Evolutionary conservation across 805 yeast species (phyloP).

Genomic region (Ogataea wickerhamii): DNA sequence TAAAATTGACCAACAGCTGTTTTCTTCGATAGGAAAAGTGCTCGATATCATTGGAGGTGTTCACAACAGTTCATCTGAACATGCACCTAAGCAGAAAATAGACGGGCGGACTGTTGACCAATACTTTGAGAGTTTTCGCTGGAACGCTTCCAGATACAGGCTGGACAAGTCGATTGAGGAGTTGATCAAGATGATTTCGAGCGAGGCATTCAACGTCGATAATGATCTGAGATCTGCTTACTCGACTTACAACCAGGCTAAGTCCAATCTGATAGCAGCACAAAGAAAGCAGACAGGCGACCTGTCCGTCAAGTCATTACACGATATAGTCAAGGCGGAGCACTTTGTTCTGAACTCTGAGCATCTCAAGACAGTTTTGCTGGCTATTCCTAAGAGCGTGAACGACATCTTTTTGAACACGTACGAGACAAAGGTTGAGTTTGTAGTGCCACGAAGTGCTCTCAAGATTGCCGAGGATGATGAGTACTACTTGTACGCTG

Average conservation of each 20-base stretch:
- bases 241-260: slow-evolving; percentile 74
- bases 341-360: slow-evolving; percentile 86
- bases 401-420: slow-evolving; percentile 56
- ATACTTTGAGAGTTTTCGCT: slow-evolving; percentile 70
- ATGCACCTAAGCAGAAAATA: slow-evolving; percentile 24
- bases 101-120: slow-evolving; percentile 50
- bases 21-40: slow-evolving; percentile 64
- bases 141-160: slow-evolving; percentile 87
- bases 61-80: slow-evolving; percentile 29
- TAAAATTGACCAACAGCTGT: slow-evolving; percentile 78
- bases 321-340: slow-evolving; percentile 77
- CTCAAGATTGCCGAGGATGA: slow-evolving; percentile 62
- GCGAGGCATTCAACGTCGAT: slow-evolving; percentile 81
- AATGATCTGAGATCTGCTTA: slow-evolving; percentile 77
- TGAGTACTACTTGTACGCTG: slow-evolving; percentile 70
- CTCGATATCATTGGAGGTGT: slow-evolving; percentile 65
- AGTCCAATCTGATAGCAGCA: slow-evolving; percentile 77
- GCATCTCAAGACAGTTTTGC: slow-evolving; percentile 76
- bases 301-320: slow-evolving; percentile 83
- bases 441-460: slow-evolving; percentile 93
- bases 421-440: slow-evolving; percentile 73
- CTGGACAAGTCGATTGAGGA: slow-evolving; percentile 79
- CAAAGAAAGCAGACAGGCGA: slow-evolving; percentile 94
- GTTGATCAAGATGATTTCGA: slow-evolving; percentile 62
- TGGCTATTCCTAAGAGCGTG: slow-evolving; percentile 78